phyloP scores from a whole-genome alignment of 176 grass and related monocot genomes.

The Eragrostis nindensis region DNA sequence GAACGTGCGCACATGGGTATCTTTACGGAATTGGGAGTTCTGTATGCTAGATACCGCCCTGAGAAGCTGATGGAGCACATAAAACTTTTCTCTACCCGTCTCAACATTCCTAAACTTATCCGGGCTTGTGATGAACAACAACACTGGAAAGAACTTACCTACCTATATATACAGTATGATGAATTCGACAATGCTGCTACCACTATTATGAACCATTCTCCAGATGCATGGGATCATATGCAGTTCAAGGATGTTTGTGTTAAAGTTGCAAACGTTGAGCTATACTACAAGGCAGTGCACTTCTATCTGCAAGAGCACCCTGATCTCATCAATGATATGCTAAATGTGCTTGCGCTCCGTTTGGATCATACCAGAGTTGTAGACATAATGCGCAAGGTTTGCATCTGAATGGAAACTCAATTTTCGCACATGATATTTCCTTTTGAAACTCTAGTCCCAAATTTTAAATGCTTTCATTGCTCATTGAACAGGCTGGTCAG shows the following conservation, averaged over 20 bases:
- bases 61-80: conserved; percentile 99
- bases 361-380: conserved; percentile 94
- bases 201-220: conserved; percentile 98
- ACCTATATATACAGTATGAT: conserved; percentile 93
- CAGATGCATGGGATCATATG: conserved; percentile 99
- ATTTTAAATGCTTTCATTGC: conserved; percentile 30
- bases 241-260: conserved; percentile 94
- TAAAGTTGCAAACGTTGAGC: conserved; percentile 95
- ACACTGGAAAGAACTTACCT: conserved; percentile 97
- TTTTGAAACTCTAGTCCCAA: neutral
- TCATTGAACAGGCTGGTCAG: conserved; percentile 72
- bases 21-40: conserved; percentile 90
- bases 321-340: conserved; percentile 96
- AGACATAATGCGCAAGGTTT: conserved; percentile 94
- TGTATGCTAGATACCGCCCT: conserved; percentile 91
- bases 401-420: neutral
- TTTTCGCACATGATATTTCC: neutral
- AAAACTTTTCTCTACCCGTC: conserved; percentile 93
- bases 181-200: conserved; percentile 98
- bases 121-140: conserved; percentile 95
- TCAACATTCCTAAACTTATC: conserved; percentile 94
- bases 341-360: conserved; percentile 89
- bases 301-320: conserved; percentile 98
- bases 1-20: conserved; percentile 97
- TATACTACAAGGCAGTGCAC: conserved; percentile 97